Base-by-base conservation (phyloP, 345 rosid genomes). In the Kandelia obovata region DNA sequence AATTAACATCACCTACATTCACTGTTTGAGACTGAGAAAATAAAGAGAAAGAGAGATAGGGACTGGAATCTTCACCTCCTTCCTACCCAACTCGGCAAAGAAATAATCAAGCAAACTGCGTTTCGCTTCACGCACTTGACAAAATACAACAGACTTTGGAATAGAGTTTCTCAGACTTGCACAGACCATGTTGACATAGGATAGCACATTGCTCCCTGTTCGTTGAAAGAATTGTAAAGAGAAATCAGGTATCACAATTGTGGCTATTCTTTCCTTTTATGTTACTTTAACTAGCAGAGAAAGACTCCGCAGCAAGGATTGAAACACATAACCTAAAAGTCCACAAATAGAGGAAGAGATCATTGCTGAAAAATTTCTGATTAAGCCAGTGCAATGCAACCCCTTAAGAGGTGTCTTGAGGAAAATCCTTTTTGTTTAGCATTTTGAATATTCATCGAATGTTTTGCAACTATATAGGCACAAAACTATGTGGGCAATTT, bases 101-200 rank as follows among this genome's bases (percentile, higher is more conserved):
- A 89, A 94, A 77, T 82, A 60, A 79, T 94, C 98, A 15, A 91
- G 92, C 58, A 94, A 84, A 82, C 97, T 79, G 74, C 97, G 88
- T 68, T 91, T 94, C 9, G 96, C 97, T 75, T 89, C 97, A 2
- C 93, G 92, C 27, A 94, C 98, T 89, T 94, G 97, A 79, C 98
- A 88, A 61, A 91, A 87, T 37, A 91, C 98, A 27, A 91, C 85
- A 28, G 98, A 91, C 69, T 94, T 94, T 0, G 96, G 96, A 25
- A 94, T 94, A n/a, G 96, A 82, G 78, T 89, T 83, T 60, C 97
- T 90, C 79, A 91, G 69, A 51, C 82, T 80, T 31, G 84, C 92
- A 65, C 96, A 86, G 32, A 90, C 96, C 97, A 89, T 88, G 67
- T 89, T 91, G 69, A 87, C 96, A 5, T 94, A 89, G 9, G 89